Conservation (phyloP, 495 filamentous ascomycete species). For the Glonium stellatum region DNA sequence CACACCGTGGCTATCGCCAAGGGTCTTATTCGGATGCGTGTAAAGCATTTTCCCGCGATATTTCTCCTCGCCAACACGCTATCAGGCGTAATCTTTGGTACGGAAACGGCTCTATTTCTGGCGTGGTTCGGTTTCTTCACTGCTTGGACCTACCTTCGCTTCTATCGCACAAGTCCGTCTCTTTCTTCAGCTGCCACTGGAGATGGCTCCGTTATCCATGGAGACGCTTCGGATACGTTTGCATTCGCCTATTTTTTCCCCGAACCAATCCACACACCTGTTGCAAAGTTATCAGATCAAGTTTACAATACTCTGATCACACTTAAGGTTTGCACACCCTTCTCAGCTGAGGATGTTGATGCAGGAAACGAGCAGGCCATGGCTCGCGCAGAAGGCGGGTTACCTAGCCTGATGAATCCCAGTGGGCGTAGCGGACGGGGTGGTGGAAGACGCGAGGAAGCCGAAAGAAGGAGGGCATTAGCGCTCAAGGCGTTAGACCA, state of each 20-base stretch:
- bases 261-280: constrained; percentile 69
- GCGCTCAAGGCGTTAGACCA: constrained; percentile 90
- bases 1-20: constrained; percentile 94
- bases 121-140: constrained; percentile 75
- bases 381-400: constrained; percentile 58
- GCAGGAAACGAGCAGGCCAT: constrained; percentile 67
- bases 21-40: constrained; percentile 79
- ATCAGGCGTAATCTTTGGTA: constrained; percentile 71
- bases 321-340: constrained; percentile 72
- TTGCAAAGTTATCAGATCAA: constrained; percentile 64
- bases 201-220: constrained; percentile 53
- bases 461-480: constrained; percentile 79
- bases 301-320: constrained; percentile 69
- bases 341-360: constrained; percentile 76
- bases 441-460: constrained; percentile 69
- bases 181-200: constrained; percentile 50
- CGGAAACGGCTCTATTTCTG: constrained; percentile 75
- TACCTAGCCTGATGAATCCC: constrained; percentile 54
- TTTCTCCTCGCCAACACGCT: constrained; percentile 76
- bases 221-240: constrained; percentile 93
- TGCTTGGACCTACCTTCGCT: constrained; percentile 93
- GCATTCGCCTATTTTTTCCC: constrained; percentile 94
- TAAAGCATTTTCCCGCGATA: constrained; percentile 87
- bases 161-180: constrained; percentile 66
- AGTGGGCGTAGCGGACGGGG: constrained; percentile 39